Base-by-base conservation (phyloP, 2,329 filamentous ascomycete species). In the Alternaria burnsii region DNA sequence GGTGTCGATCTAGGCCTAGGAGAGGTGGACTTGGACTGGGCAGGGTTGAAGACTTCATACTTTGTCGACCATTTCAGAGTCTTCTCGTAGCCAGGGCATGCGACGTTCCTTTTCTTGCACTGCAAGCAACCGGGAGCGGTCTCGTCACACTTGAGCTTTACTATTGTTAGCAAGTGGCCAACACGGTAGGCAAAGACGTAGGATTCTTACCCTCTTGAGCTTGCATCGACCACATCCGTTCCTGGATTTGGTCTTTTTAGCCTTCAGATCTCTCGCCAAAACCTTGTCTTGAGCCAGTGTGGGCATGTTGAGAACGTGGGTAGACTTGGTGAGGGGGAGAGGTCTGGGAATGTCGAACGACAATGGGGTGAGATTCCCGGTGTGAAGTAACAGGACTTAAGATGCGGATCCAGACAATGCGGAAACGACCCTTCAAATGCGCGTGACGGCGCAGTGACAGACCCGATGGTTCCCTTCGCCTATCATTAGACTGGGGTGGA, bases 31-130 rank as follows among this genome's bases (percentile, higher is more conserved):
- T 68, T 70, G 48, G 74, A 71, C 42, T 70, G 66, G 24, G 68
- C 66, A 12, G 79, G 75, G 38, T 77, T 76, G 53, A 79, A 77
- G n/a, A 82, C 76, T 66, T 83, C 81, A 68, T 83, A 82, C 64
- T 83, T 84, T 47, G 79, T 81, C 10, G 80, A 82, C 82, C 82
- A 84, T 52, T 81, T 81, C 44, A 83, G 67, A 51, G 78, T 79
- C 69, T 82, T 81, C 65, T 79, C 78, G 52, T 82, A 83, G 6
- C 82, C 82, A 32, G 82, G 82, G 61, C 82, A 84, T 26, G 74
- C 61, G n/a, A 79, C 73, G 32, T 79, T 79, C 28, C 79, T 76
- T 53, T 78, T 80, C 51, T 75, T 74, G 68, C 82, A 84, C 58
- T 82, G 80, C 32, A 77, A 69, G 63, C 82, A 84, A 8, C 71